Percentiles rank a stretch among this genome's conserved stretches.
Evolutionary conservation across 2,329 filamentous ascomycete genomes (phyloP).

Genomic region (Blumeria hordei): DNA sequence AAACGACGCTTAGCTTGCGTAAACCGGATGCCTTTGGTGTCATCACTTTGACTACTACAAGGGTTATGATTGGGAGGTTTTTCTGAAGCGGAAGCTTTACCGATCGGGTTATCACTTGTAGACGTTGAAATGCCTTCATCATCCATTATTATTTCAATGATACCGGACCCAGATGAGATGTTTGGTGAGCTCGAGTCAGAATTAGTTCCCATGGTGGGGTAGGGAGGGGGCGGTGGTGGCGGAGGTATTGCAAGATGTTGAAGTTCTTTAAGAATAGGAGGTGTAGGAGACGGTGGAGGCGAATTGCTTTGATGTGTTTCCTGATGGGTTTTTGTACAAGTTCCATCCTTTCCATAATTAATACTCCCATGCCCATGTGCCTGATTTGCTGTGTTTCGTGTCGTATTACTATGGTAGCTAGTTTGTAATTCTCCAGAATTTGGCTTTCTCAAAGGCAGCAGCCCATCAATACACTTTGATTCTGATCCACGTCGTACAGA

Average conservation of each 20-base stretch:
- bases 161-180: slow-evolving; percentile 24
- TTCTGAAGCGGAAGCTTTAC: too few relatives aligned
- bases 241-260: slow-evolving; percentile 35
- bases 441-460: slow-evolving; percentile 10
- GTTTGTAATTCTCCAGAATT: slow-evolving; percentile 13
- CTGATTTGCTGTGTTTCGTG: slow-evolving; percentile 11
- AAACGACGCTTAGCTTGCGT: slow-evolving; percentile 34
- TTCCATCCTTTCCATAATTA: slow-evolving; percentile 18
- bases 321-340: slow-evolving; percentile 18
- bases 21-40: slow-evolving; percentile 15
- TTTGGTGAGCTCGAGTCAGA: slow-evolving; percentile 16
- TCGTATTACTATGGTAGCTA: slow-evolving; percentile 13
- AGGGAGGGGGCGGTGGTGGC: slow-evolving; percentile 34
- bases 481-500: slow-evolving; percentile 11
- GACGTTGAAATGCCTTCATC: slow-evolving; percentile 13
- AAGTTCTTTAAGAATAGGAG: slow-evolving; percentile 34
- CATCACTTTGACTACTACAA: too few relatives aligned
- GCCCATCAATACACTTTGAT: slow-evolving; percentile 4
- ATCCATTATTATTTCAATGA: slow-evolving; percentile 44
- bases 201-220: slow-evolving; percentile 15
- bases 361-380: slow-evolving; percentile 2
- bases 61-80: too few relatives aligned
- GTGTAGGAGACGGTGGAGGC: slow-evolving; percentile 25
- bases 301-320: slow-evolving; percentile 10
- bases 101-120: too few relatives aligned